A percentile compares a stretch with the other conserved stretches of the same genome.
These are phyloP conservation scores for Metschnikowia shivogae DNA, from an alignment of 805 yeast genomes.

Conservation along the genomic window DNA sequence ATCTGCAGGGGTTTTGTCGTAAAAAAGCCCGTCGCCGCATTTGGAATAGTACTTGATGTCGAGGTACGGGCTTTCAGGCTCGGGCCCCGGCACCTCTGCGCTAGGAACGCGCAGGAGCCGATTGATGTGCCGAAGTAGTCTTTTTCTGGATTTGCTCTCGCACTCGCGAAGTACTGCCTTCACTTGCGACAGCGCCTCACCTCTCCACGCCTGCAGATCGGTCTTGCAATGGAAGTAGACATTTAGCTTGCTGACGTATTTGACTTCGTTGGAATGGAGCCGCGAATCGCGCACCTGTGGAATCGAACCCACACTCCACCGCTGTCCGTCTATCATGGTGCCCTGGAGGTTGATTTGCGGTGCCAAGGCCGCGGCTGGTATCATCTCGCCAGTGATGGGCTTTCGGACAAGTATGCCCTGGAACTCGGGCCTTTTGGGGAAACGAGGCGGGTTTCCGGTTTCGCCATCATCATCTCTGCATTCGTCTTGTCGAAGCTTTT, in stretches of 20 bases:
- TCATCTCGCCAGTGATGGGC: constrained; percentile 8
- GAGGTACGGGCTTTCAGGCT: constrained; percentile 7
- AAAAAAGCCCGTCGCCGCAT: constrained; percentile 55
- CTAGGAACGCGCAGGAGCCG: constrained; percentile 16
- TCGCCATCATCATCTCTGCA: no score
- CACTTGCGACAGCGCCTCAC: constrained; percentile 24
- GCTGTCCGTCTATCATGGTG: constrained; percentile 7
- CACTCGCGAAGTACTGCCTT: constrained; percentile 40
- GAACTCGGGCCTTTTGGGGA: background rate
- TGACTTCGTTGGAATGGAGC: constrained; percentile 16
- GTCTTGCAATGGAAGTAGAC: constrained; percentile 37
- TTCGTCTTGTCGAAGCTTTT: no score
- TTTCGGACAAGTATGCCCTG: constrained; percentile 1
- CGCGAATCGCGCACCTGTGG: constrained; percentile 32
- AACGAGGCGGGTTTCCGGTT: no score
- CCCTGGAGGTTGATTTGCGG: constrained; percentile 10
- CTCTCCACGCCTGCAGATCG: constrained; percentile 8
- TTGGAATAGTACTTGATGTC: constrained; percentile 31
- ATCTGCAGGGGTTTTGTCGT: constrained; percentile 44
- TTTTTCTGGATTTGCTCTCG: constrained; percentile 35
- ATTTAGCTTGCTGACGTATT: constrained; percentile 31
- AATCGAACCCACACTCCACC: constrained; percentile 39
- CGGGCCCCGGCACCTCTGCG: background rate
- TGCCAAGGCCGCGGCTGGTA: constrained; percentile 4
- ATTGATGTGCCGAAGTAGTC: constrained; percentile 33